Conservation (phyloP, 1,284 basidiomycete species). For the Microbotryomycetes sp. region DNA sequence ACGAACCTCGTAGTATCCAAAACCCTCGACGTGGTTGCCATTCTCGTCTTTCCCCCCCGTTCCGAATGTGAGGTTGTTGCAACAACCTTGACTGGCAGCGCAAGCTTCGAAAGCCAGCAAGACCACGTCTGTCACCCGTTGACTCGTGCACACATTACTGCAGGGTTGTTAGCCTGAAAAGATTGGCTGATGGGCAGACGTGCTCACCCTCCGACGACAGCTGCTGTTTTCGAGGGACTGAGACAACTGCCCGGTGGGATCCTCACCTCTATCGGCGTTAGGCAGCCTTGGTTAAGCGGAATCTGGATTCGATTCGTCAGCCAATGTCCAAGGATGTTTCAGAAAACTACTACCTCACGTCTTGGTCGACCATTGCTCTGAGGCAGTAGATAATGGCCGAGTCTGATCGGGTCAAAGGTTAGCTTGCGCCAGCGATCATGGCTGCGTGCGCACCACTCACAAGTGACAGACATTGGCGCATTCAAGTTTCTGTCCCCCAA, state of each 20-base stretch:
- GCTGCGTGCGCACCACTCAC: neutral
- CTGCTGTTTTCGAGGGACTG: constrained; percentile 55
- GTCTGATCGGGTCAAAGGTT: constrained; percentile 49
- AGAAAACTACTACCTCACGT: constrained; percentile 41
- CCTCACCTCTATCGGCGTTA: constrained; percentile 58
- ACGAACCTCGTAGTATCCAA: constrained; percentile 84
- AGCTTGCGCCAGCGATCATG: neutral
- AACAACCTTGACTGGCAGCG: constrained; percentile 86
- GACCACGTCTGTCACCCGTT: constrained; percentile 91
- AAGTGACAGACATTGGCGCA: constrained; percentile 42
- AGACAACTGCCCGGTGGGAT: constrained; percentile 76
- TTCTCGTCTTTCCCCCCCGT: constrained; percentile 75
- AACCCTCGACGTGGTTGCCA: constrained; percentile 66
- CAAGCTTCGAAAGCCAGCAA: constrained; percentile 87
- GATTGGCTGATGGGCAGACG: neutral
- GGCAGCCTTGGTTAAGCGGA: constrained; percentile 86
- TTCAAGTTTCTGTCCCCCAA: constrained; percentile 64
- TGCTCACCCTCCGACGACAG: constrained; percentile 22
- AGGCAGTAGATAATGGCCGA: constrained; percentile 91
- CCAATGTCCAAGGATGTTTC: neutral
- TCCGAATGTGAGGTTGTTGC: constrained; percentile 84
- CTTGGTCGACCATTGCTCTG: constrained; percentile 80
- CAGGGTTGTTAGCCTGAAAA: neutral
- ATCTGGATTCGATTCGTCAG: constrained; percentile 45
- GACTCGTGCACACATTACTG: constrained; percentile 53